Evolutionary conservation across 306 rosid genomes (phyloP), one percentile per base, ranked within the genome.

Genomic region (Urtica urens): DNA sequence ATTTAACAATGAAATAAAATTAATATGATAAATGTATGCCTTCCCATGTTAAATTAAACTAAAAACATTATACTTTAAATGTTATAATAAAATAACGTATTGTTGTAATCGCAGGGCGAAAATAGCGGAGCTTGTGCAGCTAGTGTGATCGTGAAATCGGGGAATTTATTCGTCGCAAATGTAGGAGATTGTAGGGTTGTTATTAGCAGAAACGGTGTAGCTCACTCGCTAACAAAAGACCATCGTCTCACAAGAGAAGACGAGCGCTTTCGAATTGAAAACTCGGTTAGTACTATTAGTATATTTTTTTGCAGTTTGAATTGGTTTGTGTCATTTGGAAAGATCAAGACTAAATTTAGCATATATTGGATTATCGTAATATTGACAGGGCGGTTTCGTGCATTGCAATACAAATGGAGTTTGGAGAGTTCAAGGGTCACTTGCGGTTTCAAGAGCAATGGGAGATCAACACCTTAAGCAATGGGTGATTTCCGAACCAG

Each of bases 111-210:
- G 21, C 57, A 70, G 76, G 72, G 71, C 3, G 54, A 47, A 3
- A 60, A 60, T n/a, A 64, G 76, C 39, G 76, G 76, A 60, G 76
- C 76, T 4, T 70, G 76, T 44, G 60, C 64, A 23, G 65, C 69
- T 0, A 71, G 72, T 37, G 77, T 66, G 48, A 5, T 71, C 9
- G n/a, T 71, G 26, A 71, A 55, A 55, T 49, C 51, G 7, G 69
- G 77, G 43, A 54, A 60, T 33, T 23, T 71, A 13, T 46, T 55
- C 14, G 77, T 60, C 10, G 65, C 77, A 6, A 71, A 66, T 35
- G 65, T 61, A 1, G 77, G 77, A 28, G 77, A 71, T 35, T 71
- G 77, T 45, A 46, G 69, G 65, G 72, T 56, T 10, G 77, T 71
- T 16, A 7, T 71, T 38, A 31, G 77, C 46, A 60, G 60, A 46